Evolutionary conservation across 805 yeast species (phyloP), one percentile per base, ranked within the genome.

Genomic region (Yarrowia sp.): DNA sequence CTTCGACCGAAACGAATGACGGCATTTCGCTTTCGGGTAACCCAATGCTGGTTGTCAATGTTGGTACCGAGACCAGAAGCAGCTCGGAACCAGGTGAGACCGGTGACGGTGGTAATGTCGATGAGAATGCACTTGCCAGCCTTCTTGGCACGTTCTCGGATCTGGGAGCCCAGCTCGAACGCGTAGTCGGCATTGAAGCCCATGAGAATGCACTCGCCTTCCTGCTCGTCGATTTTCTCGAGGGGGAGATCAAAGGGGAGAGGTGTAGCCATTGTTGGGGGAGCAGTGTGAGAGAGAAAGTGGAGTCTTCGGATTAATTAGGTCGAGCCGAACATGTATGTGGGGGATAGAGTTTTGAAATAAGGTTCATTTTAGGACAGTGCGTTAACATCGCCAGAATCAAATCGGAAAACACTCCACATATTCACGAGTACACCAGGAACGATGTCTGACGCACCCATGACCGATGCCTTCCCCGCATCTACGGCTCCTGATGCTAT

Each of bases 111-210:
- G 50, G 72, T 56, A 66, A 76, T 73, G 50, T 71, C 70, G 66
- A 76, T 73, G 38, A 74, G 68, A 15, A 73, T 74, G 40, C 60
- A 52, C 7, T 76, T 69, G 38, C 70, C 64, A 38, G 61, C 64
- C 58, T 60, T 53, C 58, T 68, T 42, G 83, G 73, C 96, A 92
- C 71, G 88, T 87, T 78, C 92, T 82, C 7, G 96, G 87, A 9
- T 94, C 93, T 89, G 49, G 88, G 78, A 0, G 89, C 88, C 9
- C 91, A 90, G 61, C 86, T 87, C 76, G 87, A 89, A 8, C 91
- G 95, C 74, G 87, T 80, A 1, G 92, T 87, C 96, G 43, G 77
- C 72, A 56, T 74, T 73, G 73, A 75, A 75, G 30, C 70, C 70
- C 4, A 72, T 69, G 46, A 75, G 72, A 43, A 73, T 69, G 65